A percentile compares a stretch with the other conserved stretches of the same genome.
Conservation (phyloP, 148 eudicot genomes). For the Linanthus parryae region DNA sequence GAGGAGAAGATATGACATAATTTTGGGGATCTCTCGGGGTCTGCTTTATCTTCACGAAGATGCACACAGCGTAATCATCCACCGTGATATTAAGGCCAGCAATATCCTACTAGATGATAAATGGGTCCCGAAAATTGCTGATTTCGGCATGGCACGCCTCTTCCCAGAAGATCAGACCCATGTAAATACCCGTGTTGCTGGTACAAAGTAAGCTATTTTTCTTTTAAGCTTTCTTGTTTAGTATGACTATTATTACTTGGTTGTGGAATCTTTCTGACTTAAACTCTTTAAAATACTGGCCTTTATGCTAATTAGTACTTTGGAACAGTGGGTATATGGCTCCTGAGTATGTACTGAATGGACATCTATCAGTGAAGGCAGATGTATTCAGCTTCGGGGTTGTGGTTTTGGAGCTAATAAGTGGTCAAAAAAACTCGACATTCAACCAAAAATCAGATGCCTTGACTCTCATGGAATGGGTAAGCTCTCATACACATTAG, state of each 20-base stretch:
- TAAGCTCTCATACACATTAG: slow-evolving; percentile 42
- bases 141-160: slow-evolving; percentile 89
- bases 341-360: slow-evolving; percentile 75
- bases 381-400: slow-evolving; percentile 88
- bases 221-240: slow-evolving; percentile 1
- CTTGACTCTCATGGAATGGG: slow-evolving; percentile 64
- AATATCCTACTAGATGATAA: slow-evolving; percentile 74
- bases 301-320: too few species aligned
- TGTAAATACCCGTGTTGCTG: slow-evolving; percentile 79
- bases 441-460: slow-evolving; percentile 29
- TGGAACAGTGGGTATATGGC: slow-evolving; percentile 85
- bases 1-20: slow-evolving; percentile 57
- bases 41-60: slow-evolving; percentile 81
- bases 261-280: too few species aligned
- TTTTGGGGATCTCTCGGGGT: slow-evolving; percentile 63
- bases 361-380: slow-evolving; percentile 59
- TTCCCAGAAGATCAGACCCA: slow-evolving; percentile 79
- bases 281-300: too few species aligned
- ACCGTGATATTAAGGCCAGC: slow-evolving; percentile 84
- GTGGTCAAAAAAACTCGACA: slow-evolving; percentile 58
- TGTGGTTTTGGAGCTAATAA: slow-evolving; percentile 66
- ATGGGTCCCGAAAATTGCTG: slow-evolving; percentile 91
- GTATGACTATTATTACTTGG: background rate
- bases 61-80: slow-evolving; percentile 55
- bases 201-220: slow-evolving; percentile 59